Conservation (phyloP, 768 basidiomycete genomes). For the Suillus tomentosus region DNA sequence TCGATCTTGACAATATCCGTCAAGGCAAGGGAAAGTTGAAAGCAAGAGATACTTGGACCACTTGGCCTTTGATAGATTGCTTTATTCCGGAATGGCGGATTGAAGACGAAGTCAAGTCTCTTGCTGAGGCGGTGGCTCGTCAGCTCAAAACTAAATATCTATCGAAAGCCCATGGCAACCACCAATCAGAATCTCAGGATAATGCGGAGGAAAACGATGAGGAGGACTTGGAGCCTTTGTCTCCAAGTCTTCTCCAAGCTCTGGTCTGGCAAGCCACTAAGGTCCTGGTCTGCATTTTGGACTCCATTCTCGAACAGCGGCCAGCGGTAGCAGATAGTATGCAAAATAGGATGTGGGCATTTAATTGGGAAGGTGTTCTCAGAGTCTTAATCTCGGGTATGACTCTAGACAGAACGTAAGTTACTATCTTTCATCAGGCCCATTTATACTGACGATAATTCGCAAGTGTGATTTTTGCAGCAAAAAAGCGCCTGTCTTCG, state of each 20-base stretch:
- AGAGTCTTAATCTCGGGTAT: constrained; percentile 49
- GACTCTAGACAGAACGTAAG: constrained; percentile 32
- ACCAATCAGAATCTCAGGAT: constrained; percentile 20
- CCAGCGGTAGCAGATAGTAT: constrained; percentile 58
- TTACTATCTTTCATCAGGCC: constrained; percentile 10
- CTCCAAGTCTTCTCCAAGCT: constrained; percentile 31
- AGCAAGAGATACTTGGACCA: constrained; percentile 59
- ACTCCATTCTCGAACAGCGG: constrained; percentile 54
- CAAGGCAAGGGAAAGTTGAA: constrained; percentile 24
- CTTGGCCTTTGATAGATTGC: constrained; percentile 78
- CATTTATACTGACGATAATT: constrained; percentile 12
- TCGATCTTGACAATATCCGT: constrained; percentile 27
- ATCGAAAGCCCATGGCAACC: constrained; percentile 6
- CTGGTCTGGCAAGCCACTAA: constrained; percentile 46
- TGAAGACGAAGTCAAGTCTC: constrained; percentile 62
- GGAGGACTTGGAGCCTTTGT: constrained; percentile 34
- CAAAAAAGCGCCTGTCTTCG: constrained; percentile 30
- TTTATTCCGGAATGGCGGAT: constrained; percentile 69
- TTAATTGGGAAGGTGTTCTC: constrained; percentile 67
- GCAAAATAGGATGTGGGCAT: constrained; percentile 63
- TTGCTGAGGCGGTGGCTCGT: constrained; percentile 44
- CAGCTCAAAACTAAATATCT: constrained; percentile 10
- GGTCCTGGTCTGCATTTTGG: constrained; percentile 54
- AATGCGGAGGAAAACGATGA: constrained; percentile 26
- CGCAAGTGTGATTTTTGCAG: constrained; percentile 25